phyloP scores from a whole-genome alignment of 441 rosid genomes.

The Melastoma candidum region DNA sequence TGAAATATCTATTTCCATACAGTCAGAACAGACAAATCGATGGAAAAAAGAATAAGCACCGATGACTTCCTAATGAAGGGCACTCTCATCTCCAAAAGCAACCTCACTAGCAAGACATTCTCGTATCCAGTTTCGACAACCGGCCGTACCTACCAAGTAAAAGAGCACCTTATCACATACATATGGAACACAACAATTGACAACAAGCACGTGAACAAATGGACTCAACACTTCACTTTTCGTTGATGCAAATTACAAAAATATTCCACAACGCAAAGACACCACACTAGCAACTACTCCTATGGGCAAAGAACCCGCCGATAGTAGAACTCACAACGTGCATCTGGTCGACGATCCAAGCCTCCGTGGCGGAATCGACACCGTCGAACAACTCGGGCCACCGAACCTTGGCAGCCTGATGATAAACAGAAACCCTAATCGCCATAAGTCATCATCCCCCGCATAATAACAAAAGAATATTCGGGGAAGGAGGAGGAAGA shows the following conservation, averaged over 20 bases:
- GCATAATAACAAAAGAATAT: neutral
- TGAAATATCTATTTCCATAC: neutral
- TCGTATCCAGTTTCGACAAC: conserved; percentile 96
- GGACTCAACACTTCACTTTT: no score
- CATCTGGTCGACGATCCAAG: conserved; percentile 89
- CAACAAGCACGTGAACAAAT: no score
- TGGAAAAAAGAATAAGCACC: conserved; percentile 28
- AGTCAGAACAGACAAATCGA: neutral
- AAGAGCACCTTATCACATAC: no score
- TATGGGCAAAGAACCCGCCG: no score
- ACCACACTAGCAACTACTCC: no score
- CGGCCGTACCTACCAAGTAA: conserved; percentile 64
- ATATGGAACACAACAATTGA: no score
- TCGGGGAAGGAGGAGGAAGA: neutral
- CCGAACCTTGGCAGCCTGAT: conserved; percentile 73
- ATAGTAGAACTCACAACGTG: conserved; percentile 30
- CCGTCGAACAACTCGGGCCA: conserved; percentile 69
- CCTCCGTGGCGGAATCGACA: conserved; percentile 55
- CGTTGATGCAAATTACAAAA: no score
- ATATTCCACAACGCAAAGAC: no score
- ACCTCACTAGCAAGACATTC: conserved; percentile 65
- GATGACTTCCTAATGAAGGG: conserved; percentile 56
- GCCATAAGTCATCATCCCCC: neutral
- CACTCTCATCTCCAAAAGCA: conserved; percentile 59
- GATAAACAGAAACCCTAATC: neutral